These are phyloP conservation scores for Senna tora DNA, from an alignment of 306 rosid genomes.

Conservation along the genomic window DNA sequence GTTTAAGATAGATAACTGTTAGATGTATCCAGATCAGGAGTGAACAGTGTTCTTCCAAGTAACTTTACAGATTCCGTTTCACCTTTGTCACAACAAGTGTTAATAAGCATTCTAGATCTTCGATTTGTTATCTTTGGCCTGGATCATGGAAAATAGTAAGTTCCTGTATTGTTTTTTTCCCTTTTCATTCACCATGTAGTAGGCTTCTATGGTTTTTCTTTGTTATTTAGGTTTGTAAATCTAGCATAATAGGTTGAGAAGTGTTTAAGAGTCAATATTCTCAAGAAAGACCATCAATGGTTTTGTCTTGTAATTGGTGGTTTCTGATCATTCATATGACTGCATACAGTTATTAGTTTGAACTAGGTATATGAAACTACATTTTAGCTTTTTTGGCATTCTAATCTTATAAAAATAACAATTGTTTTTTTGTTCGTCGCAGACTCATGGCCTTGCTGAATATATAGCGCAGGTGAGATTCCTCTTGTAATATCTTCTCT, in stretches of 20 bases:
- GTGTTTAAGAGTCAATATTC: slow-evolving; percentile 25
- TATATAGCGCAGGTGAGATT: slow-evolving; percentile 98
- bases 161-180: slow-evolving; percentile 39
- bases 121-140: slow-evolving; percentile 23
- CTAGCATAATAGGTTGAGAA: slow-evolving; percentile 17
- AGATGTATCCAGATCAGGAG: slow-evolving; percentile 16
- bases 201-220: slow-evolving; percentile 3
- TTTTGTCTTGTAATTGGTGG: slow-evolving; percentile 27
- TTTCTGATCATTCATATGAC: background rate
- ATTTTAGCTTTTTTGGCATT: slow-evolving; percentile 21
- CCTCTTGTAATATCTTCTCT: slow-evolving; percentile 23
- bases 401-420: slow-evolving; percentile 38
- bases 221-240: slow-evolving; percentile 16
- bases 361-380: background rate
- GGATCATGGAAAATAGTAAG: slow-evolving; percentile 25
- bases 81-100: background rate
- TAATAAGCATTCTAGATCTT: slow-evolving; percentile 29
- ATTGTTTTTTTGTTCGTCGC: slow-evolving; percentile 45
- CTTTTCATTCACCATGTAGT: slow-evolving; percentile 17
- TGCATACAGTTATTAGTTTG: slow-evolving; percentile 10
- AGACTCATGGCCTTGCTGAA: slow-evolving; percentile 93
- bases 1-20: slow-evolving; percentile 12
- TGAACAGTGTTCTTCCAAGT: slow-evolving; percentile 3
- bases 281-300: slow-evolving; percentile 33
- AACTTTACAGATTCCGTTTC: slow-evolving; percentile 32